Base-by-base conservation (phyloP, 306 rosid genomes). In the Acacia acuminata region DNA sequence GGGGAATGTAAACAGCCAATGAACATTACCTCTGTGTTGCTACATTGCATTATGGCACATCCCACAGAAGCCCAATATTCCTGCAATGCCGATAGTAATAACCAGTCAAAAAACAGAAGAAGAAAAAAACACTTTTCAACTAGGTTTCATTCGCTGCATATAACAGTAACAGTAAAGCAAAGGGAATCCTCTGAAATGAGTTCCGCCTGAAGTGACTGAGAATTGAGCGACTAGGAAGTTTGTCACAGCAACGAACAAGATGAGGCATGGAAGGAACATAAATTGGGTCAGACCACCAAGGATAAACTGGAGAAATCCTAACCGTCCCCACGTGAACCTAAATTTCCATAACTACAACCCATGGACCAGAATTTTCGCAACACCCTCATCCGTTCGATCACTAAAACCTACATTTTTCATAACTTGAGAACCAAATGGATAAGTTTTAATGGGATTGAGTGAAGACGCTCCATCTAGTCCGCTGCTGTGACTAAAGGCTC, bases 61-160 rank as follows among this genome's bases (percentile, higher is more conserved):
- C 99, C 99, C 77, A 95, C 98, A 0, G 99, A 95, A 77, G 98
- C 98, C 99, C 99, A 95, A 60, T 95, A 95, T 85, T 95, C 97
- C 96, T 95, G 87, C 47, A 83, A 58, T 77, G 81, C n/a, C 55
- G 60, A 84, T 42, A 67, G 30, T 7, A 73, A 76, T 36, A 19
- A 71, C 36, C 71, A 79, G 43, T 24, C 8, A 27, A 27, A 25
- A 64, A 61, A 38, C 42, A 38, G 42, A 6, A 6, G 42, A 65
- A 22, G 58, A 71, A 45, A 47, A 44, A 22, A 73, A 50, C 43
- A 38, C 7, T 63, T 75, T 43, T 66, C 76, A 60, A 47, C 24
- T 69, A 12, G 20, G 44, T 45, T 60, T 65, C 22, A 74, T 34
- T 9, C 6, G 30, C 55, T 70, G 32, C 47, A 60, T 11, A 19